Conservation (phyloP, 2,329 filamentous ascomycete species). For the Claviceps purpurea region DNA sequence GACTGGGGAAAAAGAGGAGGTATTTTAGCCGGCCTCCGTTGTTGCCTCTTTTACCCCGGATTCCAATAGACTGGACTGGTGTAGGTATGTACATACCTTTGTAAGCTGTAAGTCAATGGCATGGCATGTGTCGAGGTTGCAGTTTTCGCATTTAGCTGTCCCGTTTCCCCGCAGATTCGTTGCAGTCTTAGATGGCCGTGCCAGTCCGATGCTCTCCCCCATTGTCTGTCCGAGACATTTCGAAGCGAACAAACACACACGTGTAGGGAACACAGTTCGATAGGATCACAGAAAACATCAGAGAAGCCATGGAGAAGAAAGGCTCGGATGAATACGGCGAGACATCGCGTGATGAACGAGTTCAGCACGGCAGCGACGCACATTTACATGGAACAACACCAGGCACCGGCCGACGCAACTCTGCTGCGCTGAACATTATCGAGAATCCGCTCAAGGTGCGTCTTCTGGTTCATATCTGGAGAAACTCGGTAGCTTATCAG, state of each 20-base stretch:
- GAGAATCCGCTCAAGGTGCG: constrained; percentile 20
- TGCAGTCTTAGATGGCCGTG: background rate
- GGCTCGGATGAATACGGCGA: constrained; percentile 2
- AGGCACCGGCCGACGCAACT: constrained; percentile 9
- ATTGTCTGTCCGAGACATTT: background rate
- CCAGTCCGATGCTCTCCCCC: background rate
- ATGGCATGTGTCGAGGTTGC: background rate
- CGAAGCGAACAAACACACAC: background rate
- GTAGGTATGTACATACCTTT: background rate
- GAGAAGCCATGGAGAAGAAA: constrained; percentile 8
- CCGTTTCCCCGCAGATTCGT: background rate
- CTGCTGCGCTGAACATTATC: constrained; percentile 19
- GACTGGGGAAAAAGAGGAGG: background rate
- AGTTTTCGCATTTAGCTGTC: background rate
- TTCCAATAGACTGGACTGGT: background rate
- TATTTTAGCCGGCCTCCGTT: background rate
- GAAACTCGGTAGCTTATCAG: background rate
- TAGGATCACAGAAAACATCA: background rate
- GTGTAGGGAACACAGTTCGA: background rate
- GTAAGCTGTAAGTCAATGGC: too few relatives aligned
- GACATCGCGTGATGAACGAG: constrained; percentile 5
- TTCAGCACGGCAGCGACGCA: background rate
- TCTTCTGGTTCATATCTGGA: background rate
- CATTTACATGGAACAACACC: background rate
- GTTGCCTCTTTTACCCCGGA: background rate